Evolutionary conservation across 1,284 basidiomycete species (phyloP).

Genomic region (Microbotryum scabiosae): DNA sequence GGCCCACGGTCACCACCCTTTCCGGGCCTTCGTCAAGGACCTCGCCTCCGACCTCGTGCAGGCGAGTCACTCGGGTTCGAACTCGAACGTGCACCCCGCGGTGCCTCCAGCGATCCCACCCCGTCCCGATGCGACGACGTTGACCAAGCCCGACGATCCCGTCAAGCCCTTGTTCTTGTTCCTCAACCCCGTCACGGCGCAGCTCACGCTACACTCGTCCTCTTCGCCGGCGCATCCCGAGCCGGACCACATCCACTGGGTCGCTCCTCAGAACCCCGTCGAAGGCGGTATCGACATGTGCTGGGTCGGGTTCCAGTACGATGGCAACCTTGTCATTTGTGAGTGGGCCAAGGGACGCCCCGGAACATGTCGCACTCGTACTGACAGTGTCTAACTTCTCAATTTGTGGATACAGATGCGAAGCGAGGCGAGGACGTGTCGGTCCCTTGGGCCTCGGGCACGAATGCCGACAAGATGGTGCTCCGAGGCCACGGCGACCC

Average conservation of each 20-base stretch:
- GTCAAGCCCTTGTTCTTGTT: slow-evolving; percentile 24
- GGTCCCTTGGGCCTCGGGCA: slow-evolving; percentile 30
- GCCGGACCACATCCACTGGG: slow-evolving; percentile 24
- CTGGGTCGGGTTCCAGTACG: slow-evolving; percentile 25
- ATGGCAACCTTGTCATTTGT: slow-evolving; percentile 23
- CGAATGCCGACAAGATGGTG: slow-evolving; percentile 19
- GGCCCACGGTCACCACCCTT: slow-evolving; percentile 1
- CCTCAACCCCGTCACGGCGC: slow-evolving; percentile 29
- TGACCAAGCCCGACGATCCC: background rate
- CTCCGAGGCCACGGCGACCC: slow-evolving; percentile 16
- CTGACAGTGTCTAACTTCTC: too few relatives aligned
- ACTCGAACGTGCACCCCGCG: background rate
- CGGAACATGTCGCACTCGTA: too few relatives aligned
- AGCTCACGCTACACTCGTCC: slow-evolving; percentile 34
- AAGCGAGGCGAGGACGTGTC: slow-evolving; percentile 11
- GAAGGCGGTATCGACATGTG: background rate
- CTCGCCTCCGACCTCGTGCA: slow-evolving; percentile 12
- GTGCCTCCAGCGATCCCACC: slow-evolving; percentile 19
- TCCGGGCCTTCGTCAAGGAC: slow-evolving; percentile 22
- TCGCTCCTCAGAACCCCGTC: slow-evolving; percentile 10
- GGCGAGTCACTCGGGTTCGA: slow-evolving; percentile 3
- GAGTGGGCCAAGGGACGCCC: too few relatives aligned
- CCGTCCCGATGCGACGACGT: slow-evolving; percentile 6
- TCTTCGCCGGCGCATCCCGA: slow-evolving; percentile 18
- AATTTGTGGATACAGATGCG: slow-evolving; percentile 25